Conservation (phyloP, 495 filamentous ascomycete species). For the Cercophora samala region DNA sequence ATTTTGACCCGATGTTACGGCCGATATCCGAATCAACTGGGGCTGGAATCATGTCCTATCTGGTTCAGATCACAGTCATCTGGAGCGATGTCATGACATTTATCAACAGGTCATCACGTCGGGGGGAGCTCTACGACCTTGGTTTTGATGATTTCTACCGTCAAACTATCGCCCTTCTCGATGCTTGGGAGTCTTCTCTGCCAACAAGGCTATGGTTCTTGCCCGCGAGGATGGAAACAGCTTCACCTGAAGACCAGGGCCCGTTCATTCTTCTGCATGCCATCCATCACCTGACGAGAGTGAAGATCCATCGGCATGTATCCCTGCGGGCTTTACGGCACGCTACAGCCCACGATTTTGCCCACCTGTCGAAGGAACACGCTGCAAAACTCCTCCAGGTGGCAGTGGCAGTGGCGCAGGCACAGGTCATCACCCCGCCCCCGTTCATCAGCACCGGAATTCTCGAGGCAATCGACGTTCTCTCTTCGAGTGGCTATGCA, state of each 20-base stretch:
- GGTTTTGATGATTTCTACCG: conserved; percentile 53
- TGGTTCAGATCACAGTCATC: conserved; percentile 58
- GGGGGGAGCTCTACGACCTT: not conserved
- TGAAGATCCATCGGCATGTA: not conserved
- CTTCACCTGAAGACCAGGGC: not conserved
- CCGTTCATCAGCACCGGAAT: conserved; percentile 26
- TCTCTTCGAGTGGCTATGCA: conserved; percentile 27
- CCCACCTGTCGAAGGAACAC: conserved; percentile 19
- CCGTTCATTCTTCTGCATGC: not conserved
- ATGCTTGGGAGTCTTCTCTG: conserved; percentile 49
- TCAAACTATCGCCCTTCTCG: conserved; percentile 47
- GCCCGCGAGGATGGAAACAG: not conserved
- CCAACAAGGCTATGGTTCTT: conserved; percentile 35
- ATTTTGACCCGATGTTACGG: conserved; percentile 43
- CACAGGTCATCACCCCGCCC: conserved; percentile 19
- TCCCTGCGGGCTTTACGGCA: not conserved
- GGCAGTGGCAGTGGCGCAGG: conserved; percentile 23
- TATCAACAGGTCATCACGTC: conserved; percentile 38
- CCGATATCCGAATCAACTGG: conserved; percentile 53
- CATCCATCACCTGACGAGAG: not conserved
- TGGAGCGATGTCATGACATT: conserved; percentile 62
- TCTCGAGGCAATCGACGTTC: conserved; percentile 30
- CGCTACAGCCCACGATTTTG: not conserved
- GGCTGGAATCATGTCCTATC: conserved; percentile 56
- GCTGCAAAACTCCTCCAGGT: conserved; percentile 25